Percentiles rank a stretch among this genome's conserved stretches.
Conservation (phyloP, 208 protist genomes). For the Angomonas ambiguus region DNA sequence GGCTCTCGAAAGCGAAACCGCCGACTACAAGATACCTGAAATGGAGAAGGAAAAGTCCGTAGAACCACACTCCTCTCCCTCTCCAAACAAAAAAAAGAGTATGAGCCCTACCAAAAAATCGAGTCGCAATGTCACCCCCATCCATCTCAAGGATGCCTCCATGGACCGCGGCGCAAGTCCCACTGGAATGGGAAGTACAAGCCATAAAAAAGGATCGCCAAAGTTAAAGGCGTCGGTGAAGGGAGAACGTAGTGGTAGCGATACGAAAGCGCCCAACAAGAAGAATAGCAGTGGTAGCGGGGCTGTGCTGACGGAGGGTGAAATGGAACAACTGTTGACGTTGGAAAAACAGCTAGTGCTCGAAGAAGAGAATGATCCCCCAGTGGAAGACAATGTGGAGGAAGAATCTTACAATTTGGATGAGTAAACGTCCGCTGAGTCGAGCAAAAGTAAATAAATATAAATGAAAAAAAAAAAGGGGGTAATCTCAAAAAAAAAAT, state of each 20-base stretch:
- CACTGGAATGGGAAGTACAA: not conserved
- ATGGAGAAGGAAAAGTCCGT: not conserved
- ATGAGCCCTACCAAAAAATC: not conserved
- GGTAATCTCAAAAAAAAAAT: constrained; percentile 8
- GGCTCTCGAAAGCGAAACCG: too few relatives aligned
- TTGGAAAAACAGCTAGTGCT: constrained; percentile 59
- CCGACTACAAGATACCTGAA: not conserved
- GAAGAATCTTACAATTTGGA: constrained; percentile 34
- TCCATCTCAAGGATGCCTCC: not conserved
- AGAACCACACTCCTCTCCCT: not conserved
- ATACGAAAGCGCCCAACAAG: not conserved
- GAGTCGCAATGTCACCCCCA: not conserved
- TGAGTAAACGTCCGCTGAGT: constrained; percentile 27
- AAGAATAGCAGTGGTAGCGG: not conserved
- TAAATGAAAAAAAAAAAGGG: too few relatives aligned
- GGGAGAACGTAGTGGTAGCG: not conserved
- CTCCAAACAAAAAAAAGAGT: not conserved
- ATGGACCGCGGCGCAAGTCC: not conserved
- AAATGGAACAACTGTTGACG: constrained; percentile 43
- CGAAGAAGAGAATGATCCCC: constrained; percentile 34
- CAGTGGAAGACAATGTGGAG: constrained; percentile 24
- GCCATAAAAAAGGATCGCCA: not conserved
- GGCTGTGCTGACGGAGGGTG: constrained; percentile 30
- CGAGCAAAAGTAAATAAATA: too few relatives aligned
- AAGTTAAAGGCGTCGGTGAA: not conserved